phyloP scores from a whole-genome alignment of 345 rosid species.

The Garcia nutans region DNA sequence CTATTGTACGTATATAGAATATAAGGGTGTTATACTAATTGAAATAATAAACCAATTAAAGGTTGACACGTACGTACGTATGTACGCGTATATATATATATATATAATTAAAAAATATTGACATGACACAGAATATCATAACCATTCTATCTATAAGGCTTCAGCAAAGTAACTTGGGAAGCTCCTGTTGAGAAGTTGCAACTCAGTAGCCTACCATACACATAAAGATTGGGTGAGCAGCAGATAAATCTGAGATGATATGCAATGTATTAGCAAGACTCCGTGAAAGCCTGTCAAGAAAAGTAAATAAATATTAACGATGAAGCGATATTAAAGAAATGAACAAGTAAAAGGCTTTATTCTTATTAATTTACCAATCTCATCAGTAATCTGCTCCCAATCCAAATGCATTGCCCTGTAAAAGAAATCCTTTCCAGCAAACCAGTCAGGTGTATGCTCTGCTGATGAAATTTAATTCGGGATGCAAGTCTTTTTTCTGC shows the following conservation, averaged over 20 bases:
- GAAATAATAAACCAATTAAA: no score
- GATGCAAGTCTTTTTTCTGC: conserved; percentile 9
- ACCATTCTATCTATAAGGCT: background rate
- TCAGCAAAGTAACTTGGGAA: background rate
- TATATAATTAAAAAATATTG: background rate
- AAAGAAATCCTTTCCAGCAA: background rate
- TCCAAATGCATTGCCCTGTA: background rate
- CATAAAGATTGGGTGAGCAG: background rate
- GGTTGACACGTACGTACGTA: no score
- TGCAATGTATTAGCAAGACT: background rate
- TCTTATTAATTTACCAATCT: background rate
- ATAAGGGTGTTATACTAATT: no score
- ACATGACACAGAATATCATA: background rate
- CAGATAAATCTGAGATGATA: background rate
- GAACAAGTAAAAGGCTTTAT: background rate
- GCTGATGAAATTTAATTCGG: background rate
- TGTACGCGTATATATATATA: no score
- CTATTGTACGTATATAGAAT: no score
- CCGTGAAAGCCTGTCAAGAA: background rate
- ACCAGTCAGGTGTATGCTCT: background rate
- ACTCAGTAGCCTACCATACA: no score
- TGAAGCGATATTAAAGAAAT: background rate
- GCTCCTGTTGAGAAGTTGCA: no score
- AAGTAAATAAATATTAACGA: background rate
- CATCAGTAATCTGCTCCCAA: background rate